A percentile compares a stretch with the other conserved stretches of the same genome.
Conservation (phyloP, 257 asterid genomes). For the Solanum habrochaites region DNA sequence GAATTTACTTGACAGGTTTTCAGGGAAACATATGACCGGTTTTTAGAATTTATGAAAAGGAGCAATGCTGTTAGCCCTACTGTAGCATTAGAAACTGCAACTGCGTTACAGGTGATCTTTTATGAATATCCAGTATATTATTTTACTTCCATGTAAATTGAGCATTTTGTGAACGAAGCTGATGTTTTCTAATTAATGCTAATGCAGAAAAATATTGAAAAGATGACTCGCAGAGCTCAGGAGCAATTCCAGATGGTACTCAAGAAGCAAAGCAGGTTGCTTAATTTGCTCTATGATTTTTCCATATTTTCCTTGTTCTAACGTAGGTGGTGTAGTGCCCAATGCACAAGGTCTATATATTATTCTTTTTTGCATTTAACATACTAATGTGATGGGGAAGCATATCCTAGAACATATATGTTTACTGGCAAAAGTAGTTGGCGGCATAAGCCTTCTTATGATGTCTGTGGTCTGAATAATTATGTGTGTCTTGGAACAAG, state of each 20-base stretch:
- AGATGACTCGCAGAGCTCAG: constrained; percentile 93
- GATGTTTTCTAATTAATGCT: constrained; percentile 14
- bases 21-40: constrained; percentile 83
- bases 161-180: constrained; percentile 17
- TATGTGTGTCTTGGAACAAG: background rate
- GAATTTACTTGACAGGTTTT: constrained; percentile 38
- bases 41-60: constrained; percentile 72
- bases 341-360: background rate
- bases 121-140: background rate
- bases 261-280: constrained; percentile 93
- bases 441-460: background rate
- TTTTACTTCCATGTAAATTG: background rate
- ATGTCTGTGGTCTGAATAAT: background rate
- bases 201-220: constrained; percentile 82
- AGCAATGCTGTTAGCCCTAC: constrained; percentile 94
- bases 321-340: background rate
- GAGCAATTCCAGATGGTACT: constrained; percentile 97
- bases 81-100: constrained; percentile 91
- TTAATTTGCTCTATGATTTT: constrained; percentile 4
- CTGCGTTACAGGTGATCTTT: constrained; percentile 75
- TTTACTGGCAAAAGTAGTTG: background rate
- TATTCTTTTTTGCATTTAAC: background rate
- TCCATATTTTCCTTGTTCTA: background rate
- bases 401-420: background rate
- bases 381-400: background rate